These are phyloP conservation scores for Symmetrospora coprosmae DNA, from an alignment of 768 basidiomycete genomes.

Conservation along the genomic window DNA sequence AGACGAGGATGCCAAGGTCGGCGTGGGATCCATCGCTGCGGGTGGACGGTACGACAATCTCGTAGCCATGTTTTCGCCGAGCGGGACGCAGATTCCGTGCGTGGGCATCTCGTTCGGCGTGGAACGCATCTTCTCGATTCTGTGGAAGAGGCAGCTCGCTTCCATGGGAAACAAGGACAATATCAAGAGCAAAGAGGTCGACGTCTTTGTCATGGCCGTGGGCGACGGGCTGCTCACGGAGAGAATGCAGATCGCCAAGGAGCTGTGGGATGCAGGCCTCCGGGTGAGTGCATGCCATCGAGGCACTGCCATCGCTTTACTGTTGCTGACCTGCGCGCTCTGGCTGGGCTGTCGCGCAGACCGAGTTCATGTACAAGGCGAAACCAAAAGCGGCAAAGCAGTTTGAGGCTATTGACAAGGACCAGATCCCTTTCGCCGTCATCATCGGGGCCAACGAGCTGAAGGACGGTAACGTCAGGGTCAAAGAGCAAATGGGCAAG, in stretches of 20 bases:
- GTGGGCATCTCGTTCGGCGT: constrained; percentile 84
- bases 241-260: constrained; percentile 61
- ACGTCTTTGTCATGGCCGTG: constrained; percentile 83
- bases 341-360: no score
- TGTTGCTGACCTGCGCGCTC: background rate
- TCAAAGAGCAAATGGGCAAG: constrained; percentile 71
- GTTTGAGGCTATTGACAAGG: constrained; percentile 77
- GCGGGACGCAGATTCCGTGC: constrained; percentile 51
- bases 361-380: constrained; percentile 80
- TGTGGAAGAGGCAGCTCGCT: constrained; percentile 60
- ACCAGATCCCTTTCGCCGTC: constrained; percentile 82
- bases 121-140: constrained; percentile 78
- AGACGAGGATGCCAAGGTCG: constrained; percentile 79
- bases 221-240: constrained; percentile 79
- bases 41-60: constrained; percentile 94
- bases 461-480: constrained; percentile 64
- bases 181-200: constrained; percentile 55
- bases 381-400: constrained; percentile 80
- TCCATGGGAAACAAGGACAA: constrained; percentile 46
- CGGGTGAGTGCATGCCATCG: constrained; percentile 64
- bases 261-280: constrained; percentile 72
- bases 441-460: constrained; percentile 81
- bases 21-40: constrained; percentile 98
- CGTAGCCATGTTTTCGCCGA: constrained; percentile 61
- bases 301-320: background rate